Percentiles rank a stretch among this genome's conserved stretches.
Evolutionary conservation across 345 rosid species (phyloP).

Genomic region (Citrus maxima): DNA sequence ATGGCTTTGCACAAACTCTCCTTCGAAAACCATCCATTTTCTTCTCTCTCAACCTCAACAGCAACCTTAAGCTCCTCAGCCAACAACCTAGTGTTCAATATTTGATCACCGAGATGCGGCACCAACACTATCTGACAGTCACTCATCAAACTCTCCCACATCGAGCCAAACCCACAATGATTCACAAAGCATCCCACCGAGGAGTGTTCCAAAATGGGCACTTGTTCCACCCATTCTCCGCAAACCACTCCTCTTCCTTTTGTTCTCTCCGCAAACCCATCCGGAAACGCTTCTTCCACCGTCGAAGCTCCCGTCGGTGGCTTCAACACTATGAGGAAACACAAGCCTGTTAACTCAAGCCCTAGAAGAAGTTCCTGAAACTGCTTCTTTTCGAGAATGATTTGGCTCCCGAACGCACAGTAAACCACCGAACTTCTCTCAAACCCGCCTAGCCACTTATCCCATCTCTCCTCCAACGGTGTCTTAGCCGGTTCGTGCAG

Average conservation of each 20-base stretch:
- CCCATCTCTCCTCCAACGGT: constrained; percentile 48
- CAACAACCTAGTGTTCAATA: constrained; percentile 56
- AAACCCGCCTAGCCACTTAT: constrained; percentile 49
- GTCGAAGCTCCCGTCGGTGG: constrained; percentile 54
- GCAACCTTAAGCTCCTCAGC: constrained; percentile 52
- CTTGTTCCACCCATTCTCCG: constrained; percentile 62
- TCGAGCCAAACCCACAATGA: constrained; percentile 70
- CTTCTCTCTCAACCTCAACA: constrained; percentile 52
- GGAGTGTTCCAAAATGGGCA: constrained; percentile 39
- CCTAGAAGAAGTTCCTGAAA: constrained; percentile 69
- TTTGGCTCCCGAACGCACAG: constrained; percentile 74
- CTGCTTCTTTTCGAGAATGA: constrained; percentile 44
- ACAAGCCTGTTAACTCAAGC: constrained; percentile 50
- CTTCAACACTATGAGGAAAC: constrained; percentile 53
- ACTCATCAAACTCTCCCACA: constrained; percentile 68
- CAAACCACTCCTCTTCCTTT: constrained; percentile 47
- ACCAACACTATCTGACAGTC: constrained; percentile 58
- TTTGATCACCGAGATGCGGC: constrained; percentile 60
- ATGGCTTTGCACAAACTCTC: constrained; percentile 44
- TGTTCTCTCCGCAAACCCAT: constrained; percentile 62
- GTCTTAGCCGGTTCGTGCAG: constrained; percentile 29
- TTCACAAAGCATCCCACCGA: constrained; percentile 71
- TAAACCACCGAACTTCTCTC: constrained; percentile 46
- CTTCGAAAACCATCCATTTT: constrained; percentile 53
- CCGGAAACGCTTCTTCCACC: constrained; percentile 63